Base-by-base conservation (phyloP, 352 stramenopile genomes). In the Pythium oligandrum region DNA sequence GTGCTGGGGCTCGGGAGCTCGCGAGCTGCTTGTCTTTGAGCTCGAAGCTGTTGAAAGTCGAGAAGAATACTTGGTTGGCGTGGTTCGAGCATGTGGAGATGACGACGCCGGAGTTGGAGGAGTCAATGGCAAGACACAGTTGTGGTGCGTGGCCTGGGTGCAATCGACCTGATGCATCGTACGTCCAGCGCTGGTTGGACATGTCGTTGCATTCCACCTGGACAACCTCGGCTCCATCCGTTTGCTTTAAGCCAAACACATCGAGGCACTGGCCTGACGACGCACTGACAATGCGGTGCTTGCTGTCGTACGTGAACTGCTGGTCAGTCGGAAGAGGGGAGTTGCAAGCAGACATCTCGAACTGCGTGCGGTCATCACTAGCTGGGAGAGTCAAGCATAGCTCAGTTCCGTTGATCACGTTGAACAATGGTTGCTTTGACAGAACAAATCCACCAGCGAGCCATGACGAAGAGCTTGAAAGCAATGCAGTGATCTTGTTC, bases 291-390 rank as follows among this genome's bases (percentile, higher is more conserved):
- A 57, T 37, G 9, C 49, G 48, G 4, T 53, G 48, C 5, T 40
- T 30, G 26, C 11, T 43, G 38, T 62, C 55, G 36, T 62, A 62
- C 8, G 55, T 62, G 48, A 62, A 56, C 4, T 42, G 44, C 30
- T 62, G 55, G 12, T 47, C 42, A 3, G 32, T 7, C 39, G 38
- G 38, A 8, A 12, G 38, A 8, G 56, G 52, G 17, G 48, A 32
- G n/a, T 63, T 44, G 26, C 55, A 62, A 3, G 48, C 4, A 26
- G 9, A 36, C 8, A 56, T n/a, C 6, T 37, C 52, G 12, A 49
- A 31, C n/a, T 32, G 38, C 7, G 38, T 12, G 7, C 38, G 38
- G 7, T 42, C 38, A 8, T 42, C 40, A 6, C 48, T 43, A 44
- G 56, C 45, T 6, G 56, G 30, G 44, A 63, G 42, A n/a, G 40